A percentile compares a stretch with the other conserved stretches of the same genome.
phyloP scores from a whole-genome alignment of 2,329 filamentous ascomycete genomes.

The Botrytis byssoidea region DNA sequence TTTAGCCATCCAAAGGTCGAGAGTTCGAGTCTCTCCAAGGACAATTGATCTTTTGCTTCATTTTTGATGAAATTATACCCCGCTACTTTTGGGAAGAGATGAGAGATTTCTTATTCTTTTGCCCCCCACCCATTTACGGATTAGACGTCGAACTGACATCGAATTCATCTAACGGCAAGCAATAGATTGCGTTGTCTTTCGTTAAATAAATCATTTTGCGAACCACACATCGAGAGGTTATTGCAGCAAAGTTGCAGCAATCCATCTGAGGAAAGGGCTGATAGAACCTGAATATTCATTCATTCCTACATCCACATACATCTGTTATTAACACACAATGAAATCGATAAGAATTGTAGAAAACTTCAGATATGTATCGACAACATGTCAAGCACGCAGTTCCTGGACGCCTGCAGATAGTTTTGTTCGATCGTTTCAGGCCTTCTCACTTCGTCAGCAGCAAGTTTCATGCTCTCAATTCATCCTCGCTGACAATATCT shows the following conservation, averaged over 20 bases:
- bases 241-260: neutral
- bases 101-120: neutral
- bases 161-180: neutral
- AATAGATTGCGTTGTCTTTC: neutral
- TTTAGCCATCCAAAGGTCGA: slow-evolving; percentile 45
- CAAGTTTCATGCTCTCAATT: neutral
- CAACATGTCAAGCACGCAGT: neutral
- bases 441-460: neutral
- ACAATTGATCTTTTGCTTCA: slow-evolving; percentile 28
- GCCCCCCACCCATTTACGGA: neutral
- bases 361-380: neutral
- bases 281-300: neutral
- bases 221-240: neutral
- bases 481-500: neutral
- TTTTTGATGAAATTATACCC: neutral
- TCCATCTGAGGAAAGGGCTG: neutral
- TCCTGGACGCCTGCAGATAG: neutral
- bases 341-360: neutral
- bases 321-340: neutral
- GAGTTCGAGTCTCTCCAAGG: slow-evolving; percentile 52
- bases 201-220: neutral
- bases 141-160: neutral
- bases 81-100: neutral
- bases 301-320: neutral
- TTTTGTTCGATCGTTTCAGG: neutral